Base-by-base conservation (phyloP, 768 basidiomycete species). In the Leccinum broughii region DNA sequence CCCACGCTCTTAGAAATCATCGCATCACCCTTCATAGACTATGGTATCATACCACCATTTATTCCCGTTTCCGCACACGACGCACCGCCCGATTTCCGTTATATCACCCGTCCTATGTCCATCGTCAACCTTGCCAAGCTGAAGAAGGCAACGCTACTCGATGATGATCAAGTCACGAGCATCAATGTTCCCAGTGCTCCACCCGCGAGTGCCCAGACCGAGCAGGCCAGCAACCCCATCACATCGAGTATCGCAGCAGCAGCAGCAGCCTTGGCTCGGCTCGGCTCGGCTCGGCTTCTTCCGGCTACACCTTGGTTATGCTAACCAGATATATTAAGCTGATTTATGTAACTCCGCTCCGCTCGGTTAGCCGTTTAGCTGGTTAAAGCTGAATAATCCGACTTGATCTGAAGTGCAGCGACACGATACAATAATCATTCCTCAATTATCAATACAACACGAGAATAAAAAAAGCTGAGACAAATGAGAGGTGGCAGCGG, bases 1-100 rank as follows among this genome's bases (percentile, higher is more conserved):
- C 96, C 96, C 0, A 85, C 88, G 0, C 81, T 98, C 6, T 85
- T 89, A 61, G 85, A 93, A 56, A 95, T 99, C 65, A 80, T 98
- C 39, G 84, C 86, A 39, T 89, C 97, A 65, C 76, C 79, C 0
- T 99, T 93, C 79, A 96, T 98, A 78, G 84, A 83, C 3, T 78
- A 83, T 37, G 95, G 94, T 11, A 85, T 85, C 35, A 83, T 97
- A 55, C 96, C 96, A 0, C 68, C 86, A 1, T 88, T 84, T 67
- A 89, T 99, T 57, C 93, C 93, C 2, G 77, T 82, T 6, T 86
- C 89, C 2, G 92, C 93, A 1, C 87, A 90, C 56, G 89, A 94
- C 63, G 71, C 74, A 46, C 76, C 83, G 0, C 95, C 95, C 3
- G 86, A 91, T 69, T 97, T 91, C 76, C 78, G 85, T 11, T 79